Percentiles rank a stretch among this genome's conserved stretches.
Conservation (phyloP, 75 land plant genomes). For the Chamaecyparis obtusa region DNA sequence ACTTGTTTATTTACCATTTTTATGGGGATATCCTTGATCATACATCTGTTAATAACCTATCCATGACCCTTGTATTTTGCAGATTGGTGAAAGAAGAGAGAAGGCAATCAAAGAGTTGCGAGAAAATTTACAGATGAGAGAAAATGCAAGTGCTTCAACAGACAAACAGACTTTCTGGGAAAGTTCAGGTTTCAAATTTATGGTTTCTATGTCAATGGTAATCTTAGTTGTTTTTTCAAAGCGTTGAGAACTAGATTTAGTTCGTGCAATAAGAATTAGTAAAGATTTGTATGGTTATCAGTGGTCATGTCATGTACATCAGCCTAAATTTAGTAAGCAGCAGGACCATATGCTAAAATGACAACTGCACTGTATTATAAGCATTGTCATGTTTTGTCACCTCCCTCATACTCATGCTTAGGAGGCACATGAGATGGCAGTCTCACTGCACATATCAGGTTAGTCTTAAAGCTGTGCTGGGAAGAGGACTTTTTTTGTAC, state of each 20-base stretch:
- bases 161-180: conserved; percentile 60
- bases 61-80: conserved; percentile 1
- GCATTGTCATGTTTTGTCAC: background rate
- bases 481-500: background rate
- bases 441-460: background rate
- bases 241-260: conserved; percentile 10
- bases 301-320: background rate
- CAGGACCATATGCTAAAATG: background rate
- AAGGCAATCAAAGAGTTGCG: conserved; percentile 62
- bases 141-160: conserved; percentile 8
- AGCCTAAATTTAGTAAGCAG: background rate
- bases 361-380: background rate
- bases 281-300: background rate
- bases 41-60: background rate
- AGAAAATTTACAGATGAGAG: conserved; percentile 44
- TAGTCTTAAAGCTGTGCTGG: background rate
- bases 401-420: background rate
- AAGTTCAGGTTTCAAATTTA: conserved; percentile 58
- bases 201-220: conserved; percentile 70
- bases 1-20: background rate
- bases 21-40: background rate
- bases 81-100: conserved; percentile 79
- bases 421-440: background rate
- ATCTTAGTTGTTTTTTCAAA: conserved; percentile 50
- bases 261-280: background rate